Evolutionary conservation across 2,329 filamentous ascomycete species (phyloP).

Genomic region (Nannizzia gypsea): DNA sequence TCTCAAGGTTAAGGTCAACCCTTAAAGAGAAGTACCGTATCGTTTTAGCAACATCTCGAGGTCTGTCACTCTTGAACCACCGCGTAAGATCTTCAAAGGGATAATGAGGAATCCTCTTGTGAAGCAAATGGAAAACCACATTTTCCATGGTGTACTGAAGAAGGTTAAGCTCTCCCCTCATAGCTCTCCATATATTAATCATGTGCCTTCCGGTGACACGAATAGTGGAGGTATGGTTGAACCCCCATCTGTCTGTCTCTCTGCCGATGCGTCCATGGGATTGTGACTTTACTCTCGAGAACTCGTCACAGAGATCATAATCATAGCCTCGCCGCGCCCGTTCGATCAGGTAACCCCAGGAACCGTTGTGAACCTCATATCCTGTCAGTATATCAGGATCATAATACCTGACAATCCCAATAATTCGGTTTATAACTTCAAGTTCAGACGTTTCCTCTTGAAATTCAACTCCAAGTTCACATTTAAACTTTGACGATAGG

Average conservation of each 20-base stretch:
- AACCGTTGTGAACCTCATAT: conserved; percentile 85
- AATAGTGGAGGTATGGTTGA: conserved; percentile 85
- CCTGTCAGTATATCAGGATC: conserved; percentile 92
- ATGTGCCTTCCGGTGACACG: conserved; percentile 87
- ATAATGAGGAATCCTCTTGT: conserved; percentile 80
- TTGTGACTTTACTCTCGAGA: conserved; percentile 76
- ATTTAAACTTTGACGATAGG: conserved; percentile 49
- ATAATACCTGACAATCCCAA: conserved; percentile 68
- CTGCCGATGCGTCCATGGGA: conserved; percentile 76
- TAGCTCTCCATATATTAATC: conserved; percentile 94
- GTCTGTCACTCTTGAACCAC: conserved; percentile 64
- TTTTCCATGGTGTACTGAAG: conserved; percentile 96
- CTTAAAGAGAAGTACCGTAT: conserved; percentile 66
- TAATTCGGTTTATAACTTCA: conserved; percentile 71
- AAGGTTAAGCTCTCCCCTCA: conserved; percentile 83
- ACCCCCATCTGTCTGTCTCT: conserved; percentile 82
- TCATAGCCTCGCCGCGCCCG: conserved; percentile 76
- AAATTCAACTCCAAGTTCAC: conserved; percentile 46
- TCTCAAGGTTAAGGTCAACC: conserved; percentile 73
- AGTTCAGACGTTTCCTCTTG: conserved; percentile 68
- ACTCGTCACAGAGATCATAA: conserved; percentile 78
- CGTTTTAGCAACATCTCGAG: conserved; percentile 59
- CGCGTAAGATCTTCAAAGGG: conserved; percentile 62
- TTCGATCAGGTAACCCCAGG: conserved; percentile 94
- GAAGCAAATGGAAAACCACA: conserved; percentile 80